Percentiles rank a stretch among this genome's conserved stretches.
These are phyloP conservation scores for Suhomyces sp. DNA, from an alignment of 805 yeast species.

Conservation along the genomic window DNA sequence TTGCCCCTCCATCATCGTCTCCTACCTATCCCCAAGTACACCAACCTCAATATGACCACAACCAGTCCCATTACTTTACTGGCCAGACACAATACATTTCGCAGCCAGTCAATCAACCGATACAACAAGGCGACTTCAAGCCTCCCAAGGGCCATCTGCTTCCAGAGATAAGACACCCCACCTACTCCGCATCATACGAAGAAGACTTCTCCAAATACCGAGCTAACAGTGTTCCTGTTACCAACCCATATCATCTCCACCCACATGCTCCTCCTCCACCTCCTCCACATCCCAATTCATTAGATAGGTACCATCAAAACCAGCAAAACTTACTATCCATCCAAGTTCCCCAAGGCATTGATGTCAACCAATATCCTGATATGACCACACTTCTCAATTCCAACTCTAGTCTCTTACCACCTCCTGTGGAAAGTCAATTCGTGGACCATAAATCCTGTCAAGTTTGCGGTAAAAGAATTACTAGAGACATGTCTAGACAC, in stretches of 20 bases:
- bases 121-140: constrained; percentile 1
- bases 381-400: constrained; percentile 40
- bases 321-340: constrained; percentile 6
- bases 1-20: not conserved
- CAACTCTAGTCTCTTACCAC: constrained; percentile 30
- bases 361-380: constrained; percentile 32
- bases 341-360: constrained; percentile 14
- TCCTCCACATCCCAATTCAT: not conserved
- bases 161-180: constrained; percentile 1
- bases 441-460: constrained; percentile 46
- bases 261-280: not conserved
- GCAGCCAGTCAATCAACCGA: constrained; percentile 3
- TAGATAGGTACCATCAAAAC: constrained; percentile 1
- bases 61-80: not conserved
- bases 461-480: constrained; percentile 52
- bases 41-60: not conserved
- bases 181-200: not conserved
- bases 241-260: constrained; percentile 2
- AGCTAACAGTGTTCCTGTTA: constrained; percentile 8
- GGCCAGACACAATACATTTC: not conserved
- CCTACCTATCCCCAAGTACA: not conserved
- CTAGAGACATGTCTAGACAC: constrained; percentile 63
- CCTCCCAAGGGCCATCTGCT: constrained; percentile 1
- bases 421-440: constrained; percentile 37
- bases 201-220: constrained; percentile 3